Conservation (phyloP, 768 basidiomycete species). For the Phylloporus sp. region DNA sequence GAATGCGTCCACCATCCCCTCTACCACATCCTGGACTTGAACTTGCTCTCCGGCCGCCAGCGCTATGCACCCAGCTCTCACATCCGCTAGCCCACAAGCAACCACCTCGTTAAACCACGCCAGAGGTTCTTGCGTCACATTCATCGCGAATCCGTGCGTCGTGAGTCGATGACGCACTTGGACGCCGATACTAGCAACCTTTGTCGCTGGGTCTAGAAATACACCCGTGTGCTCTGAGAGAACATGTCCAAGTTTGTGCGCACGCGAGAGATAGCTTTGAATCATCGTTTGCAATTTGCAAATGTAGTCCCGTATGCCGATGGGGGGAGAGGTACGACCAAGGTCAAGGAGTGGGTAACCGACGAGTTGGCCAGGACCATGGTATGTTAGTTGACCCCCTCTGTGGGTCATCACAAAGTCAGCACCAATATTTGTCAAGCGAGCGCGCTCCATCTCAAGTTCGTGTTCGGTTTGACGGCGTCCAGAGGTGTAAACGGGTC, state of each 20-base stretch:
- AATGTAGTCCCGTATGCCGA: conserved; percentile 78
- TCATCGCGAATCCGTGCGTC: conserved; percentile 92
- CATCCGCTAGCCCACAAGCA: conserved; percentile 86
- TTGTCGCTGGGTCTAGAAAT: conserved; percentile 75
- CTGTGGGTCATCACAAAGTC: conserved; percentile 80
- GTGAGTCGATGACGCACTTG: conserved; percentile 94
- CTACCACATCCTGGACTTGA: conserved; percentile 48
- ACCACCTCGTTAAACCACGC: conserved; percentile 85
- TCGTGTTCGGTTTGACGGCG: conserved; percentile 71
- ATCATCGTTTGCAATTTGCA: conserved; percentile 75
- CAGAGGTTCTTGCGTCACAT: conserved; percentile 77
- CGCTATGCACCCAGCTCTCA: conserved; percentile 70
- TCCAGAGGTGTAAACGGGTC: conserved; percentile 94
- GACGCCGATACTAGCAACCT: conserved; percentile 94
- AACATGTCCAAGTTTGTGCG: conserved; percentile 53
- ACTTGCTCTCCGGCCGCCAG: conserved; percentile 38
- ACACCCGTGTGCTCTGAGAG: conserved; percentile 86
- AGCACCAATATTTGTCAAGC: conserved; percentile 76
- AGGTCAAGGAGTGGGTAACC: conserved; percentile 94
- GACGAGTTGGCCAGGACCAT: conserved; percentile 95
- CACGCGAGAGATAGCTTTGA: conserved; percentile 54
- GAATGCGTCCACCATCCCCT: conserved; percentile 46
- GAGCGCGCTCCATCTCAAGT: conserved; percentile 53
- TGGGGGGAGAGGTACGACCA: conserved; percentile 67
- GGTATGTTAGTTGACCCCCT: conserved; percentile 94